These are phyloP conservation scores for Asterella californica DNA, from an alignment of 225 moss, liverwort and hornwort genomes.

Conservation along the genomic window DNA sequence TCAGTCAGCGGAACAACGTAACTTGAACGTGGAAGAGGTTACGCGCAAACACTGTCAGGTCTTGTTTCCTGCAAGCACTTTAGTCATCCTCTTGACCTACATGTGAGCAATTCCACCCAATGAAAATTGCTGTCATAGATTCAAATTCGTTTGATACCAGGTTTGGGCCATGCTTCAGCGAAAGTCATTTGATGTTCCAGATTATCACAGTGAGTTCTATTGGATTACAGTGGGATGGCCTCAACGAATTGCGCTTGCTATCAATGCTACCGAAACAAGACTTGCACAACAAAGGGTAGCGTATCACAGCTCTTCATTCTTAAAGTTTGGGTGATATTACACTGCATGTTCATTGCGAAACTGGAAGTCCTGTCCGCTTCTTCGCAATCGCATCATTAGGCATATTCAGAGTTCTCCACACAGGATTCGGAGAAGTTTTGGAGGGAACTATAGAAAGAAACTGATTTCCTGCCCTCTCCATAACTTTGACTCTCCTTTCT, in stretches of 20 bases:
- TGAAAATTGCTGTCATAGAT: conserved; percentile 24
- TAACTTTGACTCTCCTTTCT: too few species aligned
- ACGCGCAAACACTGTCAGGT: background rate
- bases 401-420: background rate
- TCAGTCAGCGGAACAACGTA: background rate
- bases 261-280: conserved; percentile 44
- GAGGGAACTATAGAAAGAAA: too few species aligned
- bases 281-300: conserved; percentile 52
- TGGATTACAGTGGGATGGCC: conserved; percentile 78
- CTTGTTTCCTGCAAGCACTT: background rate
- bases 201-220: conserved; percentile 55
- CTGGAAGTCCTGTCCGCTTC: too few species aligned
- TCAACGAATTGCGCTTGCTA: conserved; percentile 47
- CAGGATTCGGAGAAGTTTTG: background rate
- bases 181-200: conserved; percentile 57
- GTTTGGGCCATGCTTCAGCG: conserved; percentile 63
- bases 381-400: background rate
- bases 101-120: background rate
- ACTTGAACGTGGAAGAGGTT: background rate
- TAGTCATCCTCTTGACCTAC: background rate
- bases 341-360: background rate
- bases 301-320: background rate
- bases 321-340: background rate
- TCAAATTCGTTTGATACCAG: conserved; percentile 38
- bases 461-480: too few species aligned